A percentile compares a stretch with the other conserved stretches of the same genome.
phyloP scores from a whole-genome alignment of 2,329 filamentous ascomycete genomes.

The Trichoderma sp. region DNA sequence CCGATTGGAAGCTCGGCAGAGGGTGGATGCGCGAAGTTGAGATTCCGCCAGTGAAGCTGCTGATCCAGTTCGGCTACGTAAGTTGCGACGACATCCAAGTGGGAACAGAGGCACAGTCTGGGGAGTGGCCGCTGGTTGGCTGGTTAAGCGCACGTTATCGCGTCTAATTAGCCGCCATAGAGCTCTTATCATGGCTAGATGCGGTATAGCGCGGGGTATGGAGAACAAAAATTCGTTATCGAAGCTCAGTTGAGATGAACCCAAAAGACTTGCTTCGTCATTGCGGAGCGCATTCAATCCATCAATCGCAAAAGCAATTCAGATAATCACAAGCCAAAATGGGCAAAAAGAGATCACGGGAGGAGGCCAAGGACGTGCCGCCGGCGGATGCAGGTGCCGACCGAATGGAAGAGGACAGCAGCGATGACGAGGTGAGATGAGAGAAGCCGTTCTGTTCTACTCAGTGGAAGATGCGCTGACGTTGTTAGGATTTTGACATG shows the following conservation, averaged over 20 bases:
- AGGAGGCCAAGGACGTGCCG: slow-evolving; percentile 47
- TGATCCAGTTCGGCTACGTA: slow-evolving; percentile 32
- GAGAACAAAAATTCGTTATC: slow-evolving; percentile 18
- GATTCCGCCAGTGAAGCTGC: slow-evolving; percentile 2
- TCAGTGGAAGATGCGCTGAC: slow-evolving; percentile 14
- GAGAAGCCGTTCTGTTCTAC: not conserved
- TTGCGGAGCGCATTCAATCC: not conserved
- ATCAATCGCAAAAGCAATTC: not conserved
- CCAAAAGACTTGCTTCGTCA: not conserved
- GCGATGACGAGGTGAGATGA: slow-evolving; percentile 53
- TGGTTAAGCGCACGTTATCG: slow-evolving; percentile 29
- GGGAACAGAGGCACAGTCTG: slow-evolving; percentile 15
- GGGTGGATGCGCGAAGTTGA: slow-evolving; percentile 18
- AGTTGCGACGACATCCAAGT: slow-evolving; percentile 27
- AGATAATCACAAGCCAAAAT: slow-evolving; percentile 34
- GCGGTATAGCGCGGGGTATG: slow-evolving; percentile 44
- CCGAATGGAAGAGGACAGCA: slow-evolving; percentile 54
- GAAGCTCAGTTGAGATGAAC: slow-evolving; percentile 15
- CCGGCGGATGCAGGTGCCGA: slow-evolving; percentile 44
- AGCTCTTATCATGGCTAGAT: slow-evolving; percentile 32
- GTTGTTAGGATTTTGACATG: slow-evolving; percentile 76
- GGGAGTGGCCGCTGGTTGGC: slow-evolving; percentile 23
- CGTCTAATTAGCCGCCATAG: slow-evolving; percentile 26
- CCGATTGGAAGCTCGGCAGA: not conserved
- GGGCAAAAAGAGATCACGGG: slow-evolving; percentile 54